Evolutionary conservation across 2,329 filamentous ascomycete genomes (phyloP), one percentile per base, ranked within the genome.

Genomic region (Falciphora oryzae): DNA sequence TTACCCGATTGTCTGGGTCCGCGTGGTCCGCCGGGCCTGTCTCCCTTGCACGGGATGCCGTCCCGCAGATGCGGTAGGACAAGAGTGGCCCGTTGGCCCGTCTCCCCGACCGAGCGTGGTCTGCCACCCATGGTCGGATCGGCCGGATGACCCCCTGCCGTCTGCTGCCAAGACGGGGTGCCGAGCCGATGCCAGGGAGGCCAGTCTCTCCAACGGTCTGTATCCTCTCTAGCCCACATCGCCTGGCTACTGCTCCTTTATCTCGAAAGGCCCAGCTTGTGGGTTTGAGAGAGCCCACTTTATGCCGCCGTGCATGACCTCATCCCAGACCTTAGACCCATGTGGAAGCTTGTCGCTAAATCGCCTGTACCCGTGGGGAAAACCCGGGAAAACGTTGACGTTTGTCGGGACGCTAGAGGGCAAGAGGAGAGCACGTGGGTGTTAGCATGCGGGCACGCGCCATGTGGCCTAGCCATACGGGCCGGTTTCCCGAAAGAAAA

Each of bases 241-340:
- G 44, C 44, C 22, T 22, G 38, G 16, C 25, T 13, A 61, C 5
- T 61, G 59, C 22, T 62, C 67, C 31, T 66, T 59, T 27, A 67
- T 27, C 1, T 63, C 60, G 84, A 79, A 78, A 62, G 81, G 84
- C 67, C 88, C 85, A 68, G 83, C 84, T 3, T 79, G 81, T 65
- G 85, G 84, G 1, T 71, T 72, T 2, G 85, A 88, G 63, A 89
- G 62, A 10, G 60, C 57, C 64, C 65, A 68, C 6, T 63, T 29
- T 16, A 69, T 66, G 44, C 68, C 68, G 29, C 88, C 59, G 71
- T 78, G 25, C 75, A 78, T 3, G 85, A 88, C 68, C 81, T 83
- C 77, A 77, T 85, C 67, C 69, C 71, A 1, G 71, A 73, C 75
- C 64, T 73, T 79, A 16, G 76, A 78, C 44, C 44, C 44, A 18